Base-by-base conservation (phyloP, 345 rosid genomes). In the Alliaria petiolata region DNA sequence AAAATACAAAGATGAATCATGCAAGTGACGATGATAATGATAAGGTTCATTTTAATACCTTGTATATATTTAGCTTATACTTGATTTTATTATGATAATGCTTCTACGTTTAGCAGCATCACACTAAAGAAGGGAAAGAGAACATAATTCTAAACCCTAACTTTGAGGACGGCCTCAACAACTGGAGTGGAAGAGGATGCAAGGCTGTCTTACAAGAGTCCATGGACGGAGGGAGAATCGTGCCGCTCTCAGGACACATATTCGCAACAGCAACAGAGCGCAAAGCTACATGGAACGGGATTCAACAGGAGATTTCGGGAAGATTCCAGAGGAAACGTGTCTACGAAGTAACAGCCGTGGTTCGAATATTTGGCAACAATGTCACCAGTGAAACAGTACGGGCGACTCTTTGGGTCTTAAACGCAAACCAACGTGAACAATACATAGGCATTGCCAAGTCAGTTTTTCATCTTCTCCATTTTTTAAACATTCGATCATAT, bases 181-280 rank as follows among this genome's bases (percentile, higher is more conserved):
- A 85, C 69, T 88, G 98, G 98, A 79, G 86, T 7, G 97, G 86
- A 71, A 85, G 90, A 85, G 93, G 90, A 46, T 88, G 96, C 84
- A 83, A 84, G 80, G 70, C 83, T 47, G 76, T 58, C 19, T 65
- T 90, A 50, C 91, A 83, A 54, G 90, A 88, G 15, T 87, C 97
- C 8, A 79, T 85, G 83, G 89, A 77, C 2, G 89, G 80, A 47
- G 93, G 90, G 33, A 87, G 76, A 68, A 76, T 90, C 64, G 22
- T 44, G 11, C 97, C 93, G 0, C 67, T 63, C 67, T 68, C 84
- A 5, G 93, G 93, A 34, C 81, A 86, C 51, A 76, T 74, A 72
- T 90, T 93, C 53, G 96, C 89, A 33, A 65, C 87, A 39, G 86
- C 93, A 40, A 87, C 93, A 7, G 89, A 75, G 20, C 93, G 97